Evolutionary conservation across 1,139 yeast genomes (phyloP).

Genomic region (Wickerhamomyces sp.): DNA sequence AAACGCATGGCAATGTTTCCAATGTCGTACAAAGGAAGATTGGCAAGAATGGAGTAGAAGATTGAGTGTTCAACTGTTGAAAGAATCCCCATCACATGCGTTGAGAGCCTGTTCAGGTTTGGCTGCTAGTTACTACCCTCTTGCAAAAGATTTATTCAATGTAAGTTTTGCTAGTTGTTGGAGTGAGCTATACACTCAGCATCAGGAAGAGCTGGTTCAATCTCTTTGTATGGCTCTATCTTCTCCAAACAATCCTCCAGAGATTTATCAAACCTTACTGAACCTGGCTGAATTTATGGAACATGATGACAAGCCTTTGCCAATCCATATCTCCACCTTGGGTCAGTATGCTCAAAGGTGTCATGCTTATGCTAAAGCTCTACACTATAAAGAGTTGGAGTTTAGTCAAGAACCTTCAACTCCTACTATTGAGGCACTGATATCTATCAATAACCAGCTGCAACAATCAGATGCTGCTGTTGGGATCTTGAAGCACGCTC

Average conservation of each 20-base stretch:
- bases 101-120: constrained; percentile 88
- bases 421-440: constrained; percentile 86
- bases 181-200: constrained; percentile 88
- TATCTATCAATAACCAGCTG: constrained; percentile 86
- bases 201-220: constrained; percentile 85
- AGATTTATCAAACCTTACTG: constrained; percentile 82
- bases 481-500: constrained; percentile 94
- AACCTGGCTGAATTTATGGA: constrained; percentile 96
- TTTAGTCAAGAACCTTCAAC: constrained; percentile 92
- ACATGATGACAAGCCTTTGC: constrained; percentile 91
- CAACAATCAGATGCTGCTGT: constrained; percentile 98
- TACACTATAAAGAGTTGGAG: constrained; percentile 93
- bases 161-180: constrained; percentile 96
- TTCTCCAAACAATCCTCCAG: constrained; percentile 92
- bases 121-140: constrained; percentile 83
- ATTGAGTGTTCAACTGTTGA: constrained; percentile 76
- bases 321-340: constrained; percentile 81
- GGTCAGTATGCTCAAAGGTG: constrained; percentile 94
- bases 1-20: constrained; percentile 89
- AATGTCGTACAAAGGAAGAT: constrained; percentile 85
- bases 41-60: constrained; percentile 98
- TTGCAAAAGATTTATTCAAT: constrained; percentile 88
- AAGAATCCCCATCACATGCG: constrained; percentile 94
- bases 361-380: constrained; percentile 96
- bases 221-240: constrained; percentile 83